A percentile compares a stretch with the other conserved stretches of the same genome.
Conservation (phyloP, 306 rosid genomes). For the Pueraria montana region DNA sequence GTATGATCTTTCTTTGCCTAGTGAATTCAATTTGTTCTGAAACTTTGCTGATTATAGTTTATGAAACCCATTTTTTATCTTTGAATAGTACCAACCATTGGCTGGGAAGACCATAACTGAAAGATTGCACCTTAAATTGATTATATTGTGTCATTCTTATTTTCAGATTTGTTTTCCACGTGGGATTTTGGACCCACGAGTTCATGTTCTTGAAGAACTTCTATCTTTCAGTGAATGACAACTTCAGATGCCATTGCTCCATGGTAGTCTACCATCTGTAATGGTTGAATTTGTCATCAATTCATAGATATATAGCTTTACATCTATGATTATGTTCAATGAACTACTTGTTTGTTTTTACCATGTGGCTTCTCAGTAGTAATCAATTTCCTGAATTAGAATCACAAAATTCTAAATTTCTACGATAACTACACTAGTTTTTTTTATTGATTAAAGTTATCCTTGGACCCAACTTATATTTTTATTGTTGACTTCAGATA, state of each 20-base stretch:
- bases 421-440: neutral
- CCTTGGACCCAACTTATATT: neutral
- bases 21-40: conserved; percentile 29
- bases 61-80: conserved; percentile 1
- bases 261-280: conserved; percentile 40
- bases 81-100: neutral
- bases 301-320: neutral
- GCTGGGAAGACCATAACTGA: conserved; percentile 9
- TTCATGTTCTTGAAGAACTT: conserved; percentile 37
- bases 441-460: neutral
- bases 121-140: conserved; percentile 9
- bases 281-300: conserved; percentile 40
- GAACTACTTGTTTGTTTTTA: neutral
- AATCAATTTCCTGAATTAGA: conserved; percentile 28
- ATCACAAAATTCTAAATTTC: conserved; percentile 20
- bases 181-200: conserved; percentile 17
- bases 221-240: conserved; percentile 40
- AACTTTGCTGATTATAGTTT: conserved; percentile 21
- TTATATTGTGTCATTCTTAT: conserved; percentile 1
- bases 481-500: neutral
- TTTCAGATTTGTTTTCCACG: conserved; percentile 38
- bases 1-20: neutral
- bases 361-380: neutral
- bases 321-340: neutral
- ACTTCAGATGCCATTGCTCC: conserved; percentile 38